A percentile compares a stretch with the other conserved stretches of the same genome.
Conservation (phyloP, 352 stramenopile species). For the Phytophthora melonis region DNA sequence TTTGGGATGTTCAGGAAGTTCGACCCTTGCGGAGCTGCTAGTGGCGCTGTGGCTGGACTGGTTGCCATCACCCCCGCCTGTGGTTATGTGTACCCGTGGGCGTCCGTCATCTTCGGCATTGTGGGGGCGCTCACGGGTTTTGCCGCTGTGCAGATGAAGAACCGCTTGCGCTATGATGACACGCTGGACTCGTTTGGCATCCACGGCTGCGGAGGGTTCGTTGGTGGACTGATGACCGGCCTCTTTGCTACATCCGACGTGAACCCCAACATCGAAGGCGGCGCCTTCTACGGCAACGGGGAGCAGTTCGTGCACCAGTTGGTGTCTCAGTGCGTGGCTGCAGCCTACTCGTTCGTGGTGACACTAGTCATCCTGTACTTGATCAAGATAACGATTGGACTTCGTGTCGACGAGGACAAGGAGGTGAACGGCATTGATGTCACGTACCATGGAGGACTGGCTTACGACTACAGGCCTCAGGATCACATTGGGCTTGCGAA, state of each 20-base stretch:
- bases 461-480: conserved; percentile 62
- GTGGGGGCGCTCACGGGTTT: conserved; percentile 67
- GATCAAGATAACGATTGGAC: conserved; percentile 74
- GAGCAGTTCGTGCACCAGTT: conserved; percentile 66
- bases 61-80: conserved; percentile 77
- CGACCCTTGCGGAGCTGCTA: conserved; percentile 70
- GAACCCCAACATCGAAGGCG: conserved; percentile 65
- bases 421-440: conserved; percentile 84
- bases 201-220: conserved; percentile 72
- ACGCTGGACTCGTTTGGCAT: conserved; percentile 85
- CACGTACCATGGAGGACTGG: conserved; percentile 76
- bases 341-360: conserved; percentile 69
- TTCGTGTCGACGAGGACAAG: conserved; percentile 82
- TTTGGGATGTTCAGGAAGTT: conserved; percentile 60
- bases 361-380: conserved; percentile 78
- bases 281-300: conserved; percentile 61
- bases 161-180: conserved; percentile 79
- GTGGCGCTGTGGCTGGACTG: conserved; percentile 69
- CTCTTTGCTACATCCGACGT: conserved; percentile 72
- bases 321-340: conserved; percentile 61
- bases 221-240: conserved; percentile 71
- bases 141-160: conserved; percentile 67
- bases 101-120: conserved; percentile 76
- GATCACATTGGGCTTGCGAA: conserved; percentile 14
- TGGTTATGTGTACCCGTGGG: conserved; percentile 77